Evolutionary conservation across 768 basidiomycete species (phyloP).

Genomic region (Fistulinella prunicolor): DNA sequence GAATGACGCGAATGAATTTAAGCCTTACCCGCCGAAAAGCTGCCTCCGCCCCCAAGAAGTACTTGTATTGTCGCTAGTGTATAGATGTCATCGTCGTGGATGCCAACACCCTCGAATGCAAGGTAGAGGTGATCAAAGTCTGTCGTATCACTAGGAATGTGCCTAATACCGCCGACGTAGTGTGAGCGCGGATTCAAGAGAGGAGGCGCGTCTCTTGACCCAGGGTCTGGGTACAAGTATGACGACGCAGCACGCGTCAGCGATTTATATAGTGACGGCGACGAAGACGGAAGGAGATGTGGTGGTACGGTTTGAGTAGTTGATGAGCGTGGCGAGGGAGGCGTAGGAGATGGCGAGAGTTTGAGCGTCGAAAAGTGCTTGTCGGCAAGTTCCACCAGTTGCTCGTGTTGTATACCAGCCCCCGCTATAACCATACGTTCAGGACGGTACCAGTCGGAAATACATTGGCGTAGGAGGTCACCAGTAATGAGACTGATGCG

Average conservation of each 20-base stretch:
- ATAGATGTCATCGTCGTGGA: constrained; percentile 90
- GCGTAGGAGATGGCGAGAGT: constrained; percentile 26
- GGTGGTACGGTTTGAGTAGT: constrained; percentile 42
- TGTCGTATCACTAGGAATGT: constrained; percentile 53
- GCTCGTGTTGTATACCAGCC: constrained; percentile 86
- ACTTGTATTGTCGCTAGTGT: constrained; percentile 92
- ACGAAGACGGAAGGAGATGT: constrained; percentile 55
- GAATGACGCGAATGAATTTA: not conserved
- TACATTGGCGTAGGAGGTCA: constrained; percentile 56
- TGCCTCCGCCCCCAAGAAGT: constrained; percentile 91
- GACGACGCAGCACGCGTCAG: constrained; percentile 75
- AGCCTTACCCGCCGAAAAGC: constrained; percentile 82
- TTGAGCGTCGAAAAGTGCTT: constrained; percentile 77
- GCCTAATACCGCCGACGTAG: constrained; percentile 85
- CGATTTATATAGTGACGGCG: constrained; percentile 58
- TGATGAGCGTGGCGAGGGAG: constrained; percentile 27
- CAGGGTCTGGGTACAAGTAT: constrained; percentile 51
- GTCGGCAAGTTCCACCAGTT: constrained; percentile 82
- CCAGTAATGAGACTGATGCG: constrained; percentile 67
- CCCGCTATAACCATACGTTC: constrained; percentile 96
- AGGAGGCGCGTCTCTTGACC: constrained; percentile 7
- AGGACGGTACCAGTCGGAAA: constrained; percentile 84
- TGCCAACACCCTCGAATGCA: constrained; percentile 87
- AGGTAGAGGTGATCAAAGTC: constrained; percentile 94
- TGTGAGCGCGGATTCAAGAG: constrained; percentile 38